Percentiles rank a stretch among this genome's conserved stretches.
phyloP scores from a whole-genome alignment of 2,329 filamentous ascomycete genomes.

The Alternaria brassicicola region DNA sequence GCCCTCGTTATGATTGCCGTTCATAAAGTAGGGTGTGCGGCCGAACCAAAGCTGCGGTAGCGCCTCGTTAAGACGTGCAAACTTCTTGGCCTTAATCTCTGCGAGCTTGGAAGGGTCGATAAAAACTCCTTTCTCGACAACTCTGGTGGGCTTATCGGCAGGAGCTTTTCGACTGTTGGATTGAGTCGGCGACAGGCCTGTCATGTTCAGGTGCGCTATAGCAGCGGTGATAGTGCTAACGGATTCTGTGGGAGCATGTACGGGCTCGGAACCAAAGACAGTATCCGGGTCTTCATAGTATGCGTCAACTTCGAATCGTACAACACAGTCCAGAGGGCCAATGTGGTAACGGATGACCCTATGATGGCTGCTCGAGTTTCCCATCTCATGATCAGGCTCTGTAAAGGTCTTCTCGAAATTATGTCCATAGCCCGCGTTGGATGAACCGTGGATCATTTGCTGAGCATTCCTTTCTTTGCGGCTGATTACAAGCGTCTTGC shows the following conservation, averaged over 20 bases:
- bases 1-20: slow-evolving; percentile 21
- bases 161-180: neutral
- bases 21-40: slow-evolving; percentile 26
- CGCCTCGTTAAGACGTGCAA: neutral
- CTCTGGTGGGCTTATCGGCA: neutral
- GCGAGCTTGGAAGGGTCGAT: slow-evolving; percentile 16
- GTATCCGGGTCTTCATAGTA: slow-evolving; percentile 17
- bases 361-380: slow-evolving; percentile 25
- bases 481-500: slow-evolving; percentile 43
- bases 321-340: slow-evolving; percentile 21
- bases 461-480: slow-evolving; percentile 31
- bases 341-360: slow-evolving; percentile 27
- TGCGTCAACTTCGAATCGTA: slow-evolving; percentile 31
- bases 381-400: slow-evolving; percentile 18
- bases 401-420: slow-evolving; percentile 41
- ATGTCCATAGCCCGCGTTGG: slow-evolving; percentile 37
- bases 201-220: slow-evolving; percentile 6
- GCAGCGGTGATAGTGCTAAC: slow-evolving; percentile 1
- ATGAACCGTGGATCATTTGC: slow-evolving; percentile 19
- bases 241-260: slow-evolving; percentile 2
- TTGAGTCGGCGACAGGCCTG: neutral
- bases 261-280: neutral
- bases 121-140: slow-evolving; percentile 7
- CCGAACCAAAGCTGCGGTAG: slow-evolving; percentile 33
- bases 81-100: slow-evolving; percentile 24